Evolutionary conservation across 106 monocot species (phyloP), one percentile per base, ranked within the genome.

Genomic region (Acorus gramineus): DNA sequence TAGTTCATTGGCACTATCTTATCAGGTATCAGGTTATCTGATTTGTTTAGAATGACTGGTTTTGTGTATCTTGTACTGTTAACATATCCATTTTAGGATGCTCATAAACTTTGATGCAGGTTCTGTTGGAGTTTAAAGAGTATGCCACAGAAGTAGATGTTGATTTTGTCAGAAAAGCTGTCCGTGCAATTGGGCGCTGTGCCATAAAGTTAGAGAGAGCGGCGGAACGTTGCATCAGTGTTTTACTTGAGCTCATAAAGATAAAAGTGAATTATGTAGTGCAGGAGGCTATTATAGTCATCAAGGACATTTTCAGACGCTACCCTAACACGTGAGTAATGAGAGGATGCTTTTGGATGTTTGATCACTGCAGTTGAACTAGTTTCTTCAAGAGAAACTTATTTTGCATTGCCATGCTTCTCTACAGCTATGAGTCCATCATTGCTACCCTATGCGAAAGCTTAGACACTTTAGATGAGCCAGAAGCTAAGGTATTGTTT

Each of bases 111-210:
- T 47, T 10, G 46, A 58, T 71, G 14, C 73, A 98, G 96, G 92
- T 98, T 77, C 55, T 98, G 42, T 79, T 98, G 84, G 96, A 98
- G 72, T 92, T 98, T 66, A 98, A 98, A 82, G 96, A 98, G 48
- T 98, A 98, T 81, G 96, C 96, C 14, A 98, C 96, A 45, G 96
- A 98, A 85, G 96, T 98, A 49, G 96, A 98, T 98, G 92, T 98
- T 1, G 96, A 98, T 73, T 98, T 98, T 85, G 96, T 98, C 58
- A 76, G 96, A 67, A 98, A 98, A 62, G 96, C 96, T 75, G 96
- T 98, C 46, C 91, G 96, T 71, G 96, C 96, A 53, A 98, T 98
- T 81, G 92, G 96, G 42, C 87, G 96, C 5, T 98, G 96, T 81
- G 96, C 96, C 11, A 92, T 98, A 72, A 98, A 98, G 67, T 80